Percentiles rank a stretch among this genome's conserved stretches.
phyloP scores from a whole-genome alignment of 148 eudicot species.

The Rhododendron molle region DNA sequence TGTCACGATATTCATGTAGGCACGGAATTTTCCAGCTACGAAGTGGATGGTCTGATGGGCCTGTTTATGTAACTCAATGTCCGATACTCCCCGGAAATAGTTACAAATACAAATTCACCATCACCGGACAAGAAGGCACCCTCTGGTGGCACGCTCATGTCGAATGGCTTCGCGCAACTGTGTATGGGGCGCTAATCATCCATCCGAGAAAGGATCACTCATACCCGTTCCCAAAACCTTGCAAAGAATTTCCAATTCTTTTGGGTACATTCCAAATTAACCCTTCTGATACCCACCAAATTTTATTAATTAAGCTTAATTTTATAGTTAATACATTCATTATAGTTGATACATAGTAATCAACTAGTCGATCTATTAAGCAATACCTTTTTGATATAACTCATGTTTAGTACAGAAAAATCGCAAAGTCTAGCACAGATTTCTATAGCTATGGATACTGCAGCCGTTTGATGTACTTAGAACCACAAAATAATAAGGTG shows the following conservation, averaged over 20 bases:
- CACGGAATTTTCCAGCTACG: conserved; percentile 54
- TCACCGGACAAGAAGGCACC: conserved; percentile 71
- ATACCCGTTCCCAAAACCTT: no score
- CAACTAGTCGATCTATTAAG: not conserved
- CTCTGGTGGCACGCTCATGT: conserved; percentile 95
- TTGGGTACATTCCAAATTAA: no score
- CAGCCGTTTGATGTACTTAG: no score
- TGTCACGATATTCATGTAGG: conserved; percentile 27
- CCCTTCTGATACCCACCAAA: not conserved
- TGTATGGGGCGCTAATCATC: no score
- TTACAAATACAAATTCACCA: conserved; percentile 50
- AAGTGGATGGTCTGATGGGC: conserved; percentile 82
- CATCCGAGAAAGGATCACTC: no score
- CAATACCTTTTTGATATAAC: no score
- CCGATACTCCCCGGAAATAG: conserved; percentile 54
- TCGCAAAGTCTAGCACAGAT: no score
- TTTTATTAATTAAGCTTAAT: not conserved
- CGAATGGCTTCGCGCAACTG: no score
- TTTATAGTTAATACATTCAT: not conserved
- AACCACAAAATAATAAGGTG: no score
- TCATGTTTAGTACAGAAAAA: no score
- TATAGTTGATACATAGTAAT: not conserved
- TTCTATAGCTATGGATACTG: no score
- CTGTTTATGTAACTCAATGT: conserved; percentile 60
- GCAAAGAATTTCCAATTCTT: no score